phyloP scores from a whole-genome alignment of 2,329 filamentous ascomycete species.

The Cadophora sp. region DNA sequence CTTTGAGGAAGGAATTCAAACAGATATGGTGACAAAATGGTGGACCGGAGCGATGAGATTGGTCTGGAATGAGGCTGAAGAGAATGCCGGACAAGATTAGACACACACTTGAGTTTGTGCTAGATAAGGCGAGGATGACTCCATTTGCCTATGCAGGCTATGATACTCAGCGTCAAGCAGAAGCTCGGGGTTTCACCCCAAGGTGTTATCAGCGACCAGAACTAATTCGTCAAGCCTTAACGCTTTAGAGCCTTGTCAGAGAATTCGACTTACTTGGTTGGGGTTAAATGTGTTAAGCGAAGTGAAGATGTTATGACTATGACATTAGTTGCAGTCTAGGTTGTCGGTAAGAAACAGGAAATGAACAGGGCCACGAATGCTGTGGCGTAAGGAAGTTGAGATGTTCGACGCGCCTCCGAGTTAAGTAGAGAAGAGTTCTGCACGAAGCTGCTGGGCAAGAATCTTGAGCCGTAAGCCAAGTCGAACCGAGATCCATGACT shows the following conservation, averaged over 20 bases:
- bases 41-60: no score
- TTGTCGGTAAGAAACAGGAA: not conserved
- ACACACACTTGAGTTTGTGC: not conserved
- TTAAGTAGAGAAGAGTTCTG: no score
- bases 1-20: not conserved
- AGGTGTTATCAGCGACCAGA: slow-evolving; percentile 2
- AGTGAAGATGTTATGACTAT: not conserved
- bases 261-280: not conserved
- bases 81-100: not conserved
- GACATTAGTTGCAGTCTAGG: slow-evolving; percentile 1
- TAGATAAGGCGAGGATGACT: not conserved
- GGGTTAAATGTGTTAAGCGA: not conserved
- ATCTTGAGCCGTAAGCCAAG: not conserved
- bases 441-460: not conserved
- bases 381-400: slow-evolving; percentile 4
- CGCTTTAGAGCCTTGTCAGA: not conserved
- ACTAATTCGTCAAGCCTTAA: not conserved
- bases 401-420: not conserved
- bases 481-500: slow-evolving; percentile 2
- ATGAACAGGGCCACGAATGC: not conserved
- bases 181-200: not conserved
- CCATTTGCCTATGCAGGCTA: not conserved
- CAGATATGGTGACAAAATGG: not conserved
- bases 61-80: not conserved
- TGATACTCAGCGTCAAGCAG: not conserved